Evolutionary conservation across 305 asterid species (phyloP), one percentile per base, ranked within the genome.

Genomic region (Galium porrigens): DNA sequence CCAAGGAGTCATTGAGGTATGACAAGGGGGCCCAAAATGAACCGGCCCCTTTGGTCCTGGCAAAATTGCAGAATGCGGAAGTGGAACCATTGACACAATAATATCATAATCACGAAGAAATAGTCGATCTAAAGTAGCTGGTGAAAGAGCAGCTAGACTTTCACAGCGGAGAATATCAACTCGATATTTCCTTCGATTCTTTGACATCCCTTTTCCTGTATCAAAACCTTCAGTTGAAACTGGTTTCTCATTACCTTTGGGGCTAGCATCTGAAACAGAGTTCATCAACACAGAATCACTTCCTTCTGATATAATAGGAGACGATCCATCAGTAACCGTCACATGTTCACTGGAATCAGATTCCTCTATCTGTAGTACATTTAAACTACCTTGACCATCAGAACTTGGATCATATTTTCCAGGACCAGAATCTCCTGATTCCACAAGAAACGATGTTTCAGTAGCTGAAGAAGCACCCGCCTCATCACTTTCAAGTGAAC

Each of bases 1-100:
- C 99, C 99, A 94, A 65, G 99, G 95, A 70, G 99, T 94, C 95
- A 94, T 89, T 48, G 97, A 89, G 70, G 97, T 86, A 75, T 87
- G 83, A 29, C 97, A 83, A 42, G 97, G 99, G 49, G 99, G 99
- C 49, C 99, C 99, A 78, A 94, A 94, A 82, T 94, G 99, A 69
- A 94, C 80, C 32, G 99, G 99, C 60, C 99, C 99, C 72, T 83
- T 89, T 15, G 97, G 72, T 73, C 99, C 97, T 42, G 99, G 99
- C 79, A 92, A 82, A 75, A 92, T 86, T 51, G 96, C 84, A 73
- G 99, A 87, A 76, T 83, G 94, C 27, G 99, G 95, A 66, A 94
- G 94, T 59, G 99, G 99, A 71, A 89, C 85, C 99, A 94, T 94
- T 70, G 99, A 94, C 80, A 86, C 82, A 39, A 94, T 73, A 55